Conservation (phyloP, 1,284 basidiomycete species). For the Athelia psychrophila region DNA sequence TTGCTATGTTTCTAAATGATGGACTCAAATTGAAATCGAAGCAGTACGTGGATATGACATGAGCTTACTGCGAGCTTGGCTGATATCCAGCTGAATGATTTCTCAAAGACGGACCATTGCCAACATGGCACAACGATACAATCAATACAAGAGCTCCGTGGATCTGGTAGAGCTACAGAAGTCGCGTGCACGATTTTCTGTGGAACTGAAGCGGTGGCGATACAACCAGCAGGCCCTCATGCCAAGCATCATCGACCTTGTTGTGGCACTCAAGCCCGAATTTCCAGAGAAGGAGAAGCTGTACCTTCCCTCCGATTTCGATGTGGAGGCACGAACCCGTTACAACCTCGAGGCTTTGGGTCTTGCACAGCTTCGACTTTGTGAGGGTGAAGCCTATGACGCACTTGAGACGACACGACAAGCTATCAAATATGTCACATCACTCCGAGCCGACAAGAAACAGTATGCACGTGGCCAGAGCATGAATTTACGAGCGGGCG, state of each 20-base stretch:
- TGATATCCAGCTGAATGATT: neutral
- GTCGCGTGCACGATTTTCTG: neutral
- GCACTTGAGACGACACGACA: constrained; percentile 1
- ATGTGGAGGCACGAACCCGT: neutral
- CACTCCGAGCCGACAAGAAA: neutral
- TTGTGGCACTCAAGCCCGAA: neutral
- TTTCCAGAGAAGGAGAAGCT: neutral
- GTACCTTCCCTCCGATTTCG: neutral
- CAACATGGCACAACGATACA: neutral
- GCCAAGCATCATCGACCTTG: neutral
- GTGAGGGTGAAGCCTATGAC: constrained; percentile 9
- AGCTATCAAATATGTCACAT: constrained; percentile 1
- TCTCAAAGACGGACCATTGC: neutral
- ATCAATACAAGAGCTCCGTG: neutral
- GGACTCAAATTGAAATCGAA: neutral
- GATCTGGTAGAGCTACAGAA: neutral
- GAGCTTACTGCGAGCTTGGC: no score
- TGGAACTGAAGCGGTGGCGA: neutral
- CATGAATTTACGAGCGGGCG: neutral
- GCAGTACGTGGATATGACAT: neutral
- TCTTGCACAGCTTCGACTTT: neutral
- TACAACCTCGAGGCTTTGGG: neutral
- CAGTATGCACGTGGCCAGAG: neutral
- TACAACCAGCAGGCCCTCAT: neutral
- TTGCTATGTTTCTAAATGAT: neutral